These are phyloP conservation scores for Plasmodium ovale DNA, from an alignment of 169 alveolate genomes.

Conservation along the genomic window DNA sequence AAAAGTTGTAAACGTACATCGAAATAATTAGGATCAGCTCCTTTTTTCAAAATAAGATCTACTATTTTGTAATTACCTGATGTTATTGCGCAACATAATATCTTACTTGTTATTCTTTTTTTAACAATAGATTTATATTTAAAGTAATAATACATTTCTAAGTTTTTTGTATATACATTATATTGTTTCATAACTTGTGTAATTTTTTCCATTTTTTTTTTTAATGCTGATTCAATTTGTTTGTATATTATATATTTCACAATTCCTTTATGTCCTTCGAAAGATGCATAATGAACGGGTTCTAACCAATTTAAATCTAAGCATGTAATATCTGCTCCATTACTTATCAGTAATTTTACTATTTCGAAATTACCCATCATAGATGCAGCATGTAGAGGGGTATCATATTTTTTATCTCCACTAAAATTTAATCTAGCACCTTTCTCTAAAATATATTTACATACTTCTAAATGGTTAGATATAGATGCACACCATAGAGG, in stretches of 20 bases:
- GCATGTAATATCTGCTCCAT: constrained; percentile 76
- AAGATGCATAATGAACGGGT: constrained; percentile 64
- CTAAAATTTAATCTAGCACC: constrained; percentile 36
- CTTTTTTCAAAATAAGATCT: constrained; percentile 44
- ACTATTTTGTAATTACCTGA: constrained; percentile 52
- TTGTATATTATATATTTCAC: constrained; percentile 35
- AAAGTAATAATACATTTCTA: constrained; percentile 27
- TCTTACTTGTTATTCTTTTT: constrained; percentile 46
- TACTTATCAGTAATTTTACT: constrained; percentile 68
- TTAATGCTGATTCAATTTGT: constrained; percentile 41
- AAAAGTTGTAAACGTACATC: constrained; percentile 56
- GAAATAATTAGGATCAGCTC: constrained; percentile 66
- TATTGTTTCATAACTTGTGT: constrained; percentile 35
- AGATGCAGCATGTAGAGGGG: constrained; percentile 86
- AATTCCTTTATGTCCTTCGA: constrained; percentile 75
- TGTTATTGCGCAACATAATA: constrained; percentile 55
- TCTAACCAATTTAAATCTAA: constrained; percentile 37
- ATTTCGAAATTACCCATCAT: constrained; percentile 79
- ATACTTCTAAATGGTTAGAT: constrained; percentile 39
- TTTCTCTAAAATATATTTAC: constrained; percentile 31
- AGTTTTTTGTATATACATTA: constrained; percentile 28
- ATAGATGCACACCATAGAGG: constrained; percentile 75
- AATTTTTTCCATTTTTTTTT: constrained; percentile 31
- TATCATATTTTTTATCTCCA: constrained; percentile 18
- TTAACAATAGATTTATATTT: constrained; percentile 55